A percentile compares a stretch with the other conserved stretches of the same genome.
These are phyloP conservation scores for Pulveroboletus ravenelii DNA, from an alignment of 768 basidiomycete species.

Conservation along the genomic window DNA sequence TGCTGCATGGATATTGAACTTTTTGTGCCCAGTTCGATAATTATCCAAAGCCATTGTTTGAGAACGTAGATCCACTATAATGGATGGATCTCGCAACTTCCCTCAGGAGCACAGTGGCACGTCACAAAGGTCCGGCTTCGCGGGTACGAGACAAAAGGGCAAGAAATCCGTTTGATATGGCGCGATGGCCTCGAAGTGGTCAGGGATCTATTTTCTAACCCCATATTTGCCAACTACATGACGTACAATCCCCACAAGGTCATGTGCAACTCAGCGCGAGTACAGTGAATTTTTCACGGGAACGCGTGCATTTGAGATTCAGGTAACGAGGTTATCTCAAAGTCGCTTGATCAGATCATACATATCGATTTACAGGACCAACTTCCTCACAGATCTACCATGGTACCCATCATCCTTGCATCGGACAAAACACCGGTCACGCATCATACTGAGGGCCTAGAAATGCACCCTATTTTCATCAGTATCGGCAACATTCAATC, in stretches of 20 bases:
- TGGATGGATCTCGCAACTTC: no score
- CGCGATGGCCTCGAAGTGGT: slow-evolving; percentile 23
- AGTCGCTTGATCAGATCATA: not conserved
- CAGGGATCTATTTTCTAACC: slow-evolving; percentile 20
- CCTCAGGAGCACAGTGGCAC: not conserved
- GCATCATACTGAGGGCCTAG: no score
- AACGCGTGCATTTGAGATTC: slow-evolving; percentile 15
- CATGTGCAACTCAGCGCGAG: not conserved
- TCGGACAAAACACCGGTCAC: no score
- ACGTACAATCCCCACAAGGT: slow-evolving; percentile 18
- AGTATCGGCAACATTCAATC: no score
- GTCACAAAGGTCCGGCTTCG: not conserved
- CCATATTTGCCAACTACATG: slow-evolving; percentile 18
- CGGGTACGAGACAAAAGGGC: slow-evolving; percentile 5
- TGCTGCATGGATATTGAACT: no score
- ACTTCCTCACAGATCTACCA: no score
- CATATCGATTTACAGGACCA: not conserved
- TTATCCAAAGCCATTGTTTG: no score
- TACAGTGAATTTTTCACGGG: slow-evolving; percentile 24
- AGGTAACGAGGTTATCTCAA: slow-evolving; percentile 6
- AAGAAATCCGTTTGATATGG: slow-evolving; percentile 18
- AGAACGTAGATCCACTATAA: no score
- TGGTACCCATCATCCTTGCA: no score
- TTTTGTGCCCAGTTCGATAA: no score
- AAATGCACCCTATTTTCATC: no score